These are phyloP conservation scores for Basidiobolus meristosporus DNA, from an alignment of 371 early-diverging fungal genomes.

Conservation along the genomic window DNA sequence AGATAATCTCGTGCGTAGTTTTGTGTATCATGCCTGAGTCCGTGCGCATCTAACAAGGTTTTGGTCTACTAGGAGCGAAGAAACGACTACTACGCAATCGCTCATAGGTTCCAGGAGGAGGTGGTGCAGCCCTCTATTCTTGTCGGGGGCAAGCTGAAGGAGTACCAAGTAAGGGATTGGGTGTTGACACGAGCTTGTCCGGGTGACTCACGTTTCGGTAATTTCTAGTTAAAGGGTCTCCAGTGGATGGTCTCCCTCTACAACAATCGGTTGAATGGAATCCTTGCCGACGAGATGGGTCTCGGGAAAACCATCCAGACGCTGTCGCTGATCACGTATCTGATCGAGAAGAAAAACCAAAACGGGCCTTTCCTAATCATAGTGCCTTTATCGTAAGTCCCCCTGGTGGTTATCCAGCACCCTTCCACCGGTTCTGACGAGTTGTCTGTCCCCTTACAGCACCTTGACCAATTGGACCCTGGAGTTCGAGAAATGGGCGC, in stretches of 20 bases:
- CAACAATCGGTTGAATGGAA: slow-evolving; percentile 91
- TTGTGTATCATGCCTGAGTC: neutral
- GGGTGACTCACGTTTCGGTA: neutral
- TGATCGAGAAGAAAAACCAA: slow-evolving; percentile 80
- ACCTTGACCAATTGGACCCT: slow-evolving; percentile 94
- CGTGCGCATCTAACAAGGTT: neutral
- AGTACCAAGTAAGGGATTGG: slow-evolving; percentile 55
- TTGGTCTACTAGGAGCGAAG: slow-evolving; percentile 18
- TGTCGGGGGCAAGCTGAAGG: slow-evolving; percentile 78
- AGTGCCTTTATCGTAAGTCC: slow-evolving; percentile 74
- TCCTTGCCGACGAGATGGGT: slow-evolving; percentile 98
- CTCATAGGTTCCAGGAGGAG: slow-evolving; percentile 65
- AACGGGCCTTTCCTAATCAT: slow-evolving; percentile 88
- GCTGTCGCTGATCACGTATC: slow-evolving; percentile 83
- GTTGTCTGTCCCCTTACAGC: slow-evolving; percentile 4
- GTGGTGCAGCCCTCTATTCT: slow-evolving; percentile 63
- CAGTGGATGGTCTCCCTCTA: slow-evolving; percentile 98
- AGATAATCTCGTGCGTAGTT: slow-evolving; percentile 12
- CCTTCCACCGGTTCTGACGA: neutral
- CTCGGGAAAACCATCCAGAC: slow-evolving; percentile 96
- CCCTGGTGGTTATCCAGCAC: slow-evolving; percentile 8
- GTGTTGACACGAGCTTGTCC: neutral
- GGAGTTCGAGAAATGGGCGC: slow-evolving; percentile 98
- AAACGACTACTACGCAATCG: slow-evolving; percentile 67
- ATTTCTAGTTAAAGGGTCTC: slow-evolving; percentile 63